These are phyloP conservation scores for Solanum appendiculatum DNA, from an alignment of 257 asterid genomes.

Conservation along the genomic window DNA sequence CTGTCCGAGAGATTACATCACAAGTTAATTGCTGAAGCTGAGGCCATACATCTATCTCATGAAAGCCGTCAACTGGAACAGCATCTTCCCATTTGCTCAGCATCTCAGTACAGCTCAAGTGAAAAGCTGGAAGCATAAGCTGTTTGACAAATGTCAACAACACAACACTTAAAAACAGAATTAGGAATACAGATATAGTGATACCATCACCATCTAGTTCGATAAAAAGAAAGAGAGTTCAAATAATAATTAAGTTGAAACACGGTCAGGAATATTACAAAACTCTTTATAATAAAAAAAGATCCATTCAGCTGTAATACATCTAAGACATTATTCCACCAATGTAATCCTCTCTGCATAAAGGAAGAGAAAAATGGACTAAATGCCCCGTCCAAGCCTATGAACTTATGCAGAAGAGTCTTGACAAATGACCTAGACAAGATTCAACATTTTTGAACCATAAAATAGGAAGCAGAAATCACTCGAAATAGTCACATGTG, in stretches of 20 bases:
- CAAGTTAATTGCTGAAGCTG: constrained; percentile 14
- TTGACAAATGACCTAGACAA: background rate
- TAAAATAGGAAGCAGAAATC: background rate
- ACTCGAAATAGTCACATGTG: background rate
- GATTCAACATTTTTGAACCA: too few relatives aligned
- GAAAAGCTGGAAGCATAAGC: constrained; percentile 39
- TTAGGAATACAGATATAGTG: background rate
- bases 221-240: background rate
- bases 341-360: background rate
- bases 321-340: background rate
- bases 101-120: constrained; percentile 22
- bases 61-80: background rate
- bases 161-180: background rate
- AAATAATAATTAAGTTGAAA: background rate
- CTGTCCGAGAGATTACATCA: constrained; percentile 37
- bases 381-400: background rate
- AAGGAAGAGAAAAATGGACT: background rate
- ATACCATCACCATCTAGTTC: background rate
- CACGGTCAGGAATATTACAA: background rate
- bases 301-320: background rate
- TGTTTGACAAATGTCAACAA: background rate
- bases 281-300: background rate
- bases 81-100: background rate
- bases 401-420: background rate
- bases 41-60: constrained; percentile 29